phyloP scores from a whole-genome alignment of 1,284 basidiomycete species.

The Filobasidium uniguttulatum region DNA sequence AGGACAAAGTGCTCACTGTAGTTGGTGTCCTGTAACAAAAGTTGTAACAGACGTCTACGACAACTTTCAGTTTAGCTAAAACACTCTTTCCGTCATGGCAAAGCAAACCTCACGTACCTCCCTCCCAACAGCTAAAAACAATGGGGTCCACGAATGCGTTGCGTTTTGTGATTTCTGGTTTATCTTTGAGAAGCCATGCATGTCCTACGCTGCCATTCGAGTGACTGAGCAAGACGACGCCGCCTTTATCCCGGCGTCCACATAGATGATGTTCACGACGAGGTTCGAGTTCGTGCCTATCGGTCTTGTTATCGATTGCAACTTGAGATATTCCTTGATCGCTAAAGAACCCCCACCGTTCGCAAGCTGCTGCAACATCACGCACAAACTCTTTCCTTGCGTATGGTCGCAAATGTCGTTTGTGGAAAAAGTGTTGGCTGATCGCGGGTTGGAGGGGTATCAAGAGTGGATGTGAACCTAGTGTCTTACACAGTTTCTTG shows the following conservation, averaged over 20 bases:
- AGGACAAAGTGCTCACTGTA: slow-evolving; percentile 45
- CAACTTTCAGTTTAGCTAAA: slow-evolving; percentile 2
- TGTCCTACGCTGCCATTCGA: slow-evolving; percentile 48
- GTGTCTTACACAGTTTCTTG: slow-evolving; percentile 32
- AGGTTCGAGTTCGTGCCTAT: not conserved
- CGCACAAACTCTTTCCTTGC: slow-evolving; percentile 47
- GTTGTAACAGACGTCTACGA: slow-evolving; percentile 67
- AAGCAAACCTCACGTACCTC: slow-evolving; percentile 41
- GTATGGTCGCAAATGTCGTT: slow-evolving; percentile 56
- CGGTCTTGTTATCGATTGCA: not conserved
- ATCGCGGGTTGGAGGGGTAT: slow-evolving; percentile 71
- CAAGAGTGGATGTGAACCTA: slow-evolving; percentile 59
- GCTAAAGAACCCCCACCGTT: slow-evolving; percentile 47
- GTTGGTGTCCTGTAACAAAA: slow-evolving; percentile 58
- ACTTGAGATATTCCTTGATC: not conserved
- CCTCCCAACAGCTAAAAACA: slow-evolving; percentile 76
- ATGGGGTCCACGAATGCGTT: slow-evolving; percentile 77
- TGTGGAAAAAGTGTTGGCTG: slow-evolving; percentile 68
- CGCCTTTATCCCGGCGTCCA: slow-evolving; percentile 25
- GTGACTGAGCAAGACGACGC: slow-evolving; percentile 68
- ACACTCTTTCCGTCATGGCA: not conserved
- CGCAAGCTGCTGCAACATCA: slow-evolving; percentile 48
- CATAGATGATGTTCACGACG: not conserved
- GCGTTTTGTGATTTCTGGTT: slow-evolving; percentile 52
- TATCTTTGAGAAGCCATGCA: slow-evolving; percentile 52